Evolutionary conservation across 23 red algal species (phyloP).

Genomic region (Gracilaria vermiculophylla): DNA sequence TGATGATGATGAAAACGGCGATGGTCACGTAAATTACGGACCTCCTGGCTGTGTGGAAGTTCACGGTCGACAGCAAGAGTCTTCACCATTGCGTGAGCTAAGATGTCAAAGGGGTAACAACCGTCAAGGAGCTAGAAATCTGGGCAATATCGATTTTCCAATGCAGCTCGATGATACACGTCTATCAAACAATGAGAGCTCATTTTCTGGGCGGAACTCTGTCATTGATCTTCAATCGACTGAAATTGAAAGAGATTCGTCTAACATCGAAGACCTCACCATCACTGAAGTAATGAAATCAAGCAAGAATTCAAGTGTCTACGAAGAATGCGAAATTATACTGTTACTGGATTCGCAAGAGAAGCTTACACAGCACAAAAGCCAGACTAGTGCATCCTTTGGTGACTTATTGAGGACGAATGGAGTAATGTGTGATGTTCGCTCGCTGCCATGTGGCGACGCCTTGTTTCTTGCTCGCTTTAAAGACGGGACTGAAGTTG

Average conservation of each 20-base stretch:
- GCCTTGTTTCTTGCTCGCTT: slow-evolving; percentile 55
- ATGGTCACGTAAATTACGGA: background rate
- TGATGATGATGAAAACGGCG: background rate
- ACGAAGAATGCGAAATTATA: slow-evolving; percentile 24
- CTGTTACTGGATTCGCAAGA: slow-evolving; percentile 49
- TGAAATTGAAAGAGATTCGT: background rate
- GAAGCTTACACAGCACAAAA: background rate
- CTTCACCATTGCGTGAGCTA: background rate
- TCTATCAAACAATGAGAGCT: background rate
- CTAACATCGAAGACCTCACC: background rate
- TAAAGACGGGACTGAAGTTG: slow-evolving; percentile 39
- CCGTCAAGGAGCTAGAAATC: background rate
- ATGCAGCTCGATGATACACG: background rate
- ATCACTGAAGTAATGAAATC: background rate
- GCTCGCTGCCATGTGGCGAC: slow-evolving; percentile 57
- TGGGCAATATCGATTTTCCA: background rate
- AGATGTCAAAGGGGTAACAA: background rate
- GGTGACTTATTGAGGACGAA: background rate
- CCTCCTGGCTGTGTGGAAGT: background rate
- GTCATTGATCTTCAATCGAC: background rate
- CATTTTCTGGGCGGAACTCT: background rate
- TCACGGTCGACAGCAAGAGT: background rate
- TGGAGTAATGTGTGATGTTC: slow-evolving; percentile 3
- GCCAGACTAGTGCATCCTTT: background rate
- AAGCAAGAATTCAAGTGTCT: background rate